Evolutionary conservation across 495 filamentous ascomycete species (phyloP).

Genomic region (Rostrohypoxylon terebratum): DNA sequence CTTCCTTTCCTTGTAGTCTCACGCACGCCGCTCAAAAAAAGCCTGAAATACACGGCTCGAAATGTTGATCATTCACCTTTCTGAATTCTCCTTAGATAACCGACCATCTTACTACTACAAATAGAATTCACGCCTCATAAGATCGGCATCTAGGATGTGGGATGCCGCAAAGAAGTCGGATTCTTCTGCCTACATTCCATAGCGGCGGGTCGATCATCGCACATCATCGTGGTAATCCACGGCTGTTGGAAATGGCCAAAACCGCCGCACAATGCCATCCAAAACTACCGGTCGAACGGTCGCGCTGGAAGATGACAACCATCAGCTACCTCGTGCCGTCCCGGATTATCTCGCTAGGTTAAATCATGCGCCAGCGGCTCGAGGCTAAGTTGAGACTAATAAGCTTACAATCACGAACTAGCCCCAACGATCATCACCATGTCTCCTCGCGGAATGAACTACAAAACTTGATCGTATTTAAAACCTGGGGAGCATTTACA

Average conservation of each 20-base stretch:
- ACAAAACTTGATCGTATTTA: neutral
- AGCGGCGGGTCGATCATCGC: conserved; percentile 24
- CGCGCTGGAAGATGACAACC: conserved; percentile 21
- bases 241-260: conserved; percentile 19
- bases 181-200: conserved; percentile 22
- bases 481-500: neutral
- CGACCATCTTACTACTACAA: conserved; percentile 12
- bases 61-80: conserved; percentile 33
- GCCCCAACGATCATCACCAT: conserved; percentile 7
- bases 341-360: conserved; percentile 28
- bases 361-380: conserved; percentile 18
- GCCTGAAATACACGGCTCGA: conserved; percentile 22
- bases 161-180: conserved; percentile 26
- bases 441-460: conserved; percentile 3
- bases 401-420: conserved; percentile 10
- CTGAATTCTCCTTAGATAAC: conserved; percentile 32
- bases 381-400: conserved; percentile 23
- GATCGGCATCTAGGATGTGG: conserved; percentile 35
- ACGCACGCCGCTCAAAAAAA: conserved; percentile 22
- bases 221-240: conserved; percentile 21
- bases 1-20: conserved; percentile 21
- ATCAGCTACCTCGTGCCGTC: neutral
- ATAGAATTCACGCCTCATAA: conserved; percentile 14
- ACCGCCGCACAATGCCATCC: conserved; percentile 19
- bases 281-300: conserved; percentile 31